Conservation (phyloP, 352 stramenopile species). For the Aphanomyces invadans region DNA sequence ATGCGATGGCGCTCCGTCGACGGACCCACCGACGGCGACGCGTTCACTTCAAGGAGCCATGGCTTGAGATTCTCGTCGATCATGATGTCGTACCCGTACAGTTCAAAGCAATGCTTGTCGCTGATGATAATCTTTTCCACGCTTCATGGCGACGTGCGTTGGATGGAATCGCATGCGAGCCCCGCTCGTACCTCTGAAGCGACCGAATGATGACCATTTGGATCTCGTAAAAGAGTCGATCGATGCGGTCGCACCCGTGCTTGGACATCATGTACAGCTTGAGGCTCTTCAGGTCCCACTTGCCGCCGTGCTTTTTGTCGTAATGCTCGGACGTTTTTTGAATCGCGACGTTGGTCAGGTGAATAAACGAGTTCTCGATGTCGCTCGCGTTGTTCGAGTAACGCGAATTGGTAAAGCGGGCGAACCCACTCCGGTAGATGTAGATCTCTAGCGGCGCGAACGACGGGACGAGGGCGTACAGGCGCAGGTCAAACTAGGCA, state of each 20-base stretch:
- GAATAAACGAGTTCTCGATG: constrained; percentile 89
- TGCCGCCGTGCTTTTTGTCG: constrained; percentile 87
- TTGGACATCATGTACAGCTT: constrained; percentile 89
- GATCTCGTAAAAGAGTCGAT: constrained; percentile 87
- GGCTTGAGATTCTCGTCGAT: constrained; percentile 88
- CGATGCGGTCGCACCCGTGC: constrained; percentile 64
- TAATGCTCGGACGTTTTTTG: constrained; percentile 93
- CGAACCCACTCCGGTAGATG: constrained; percentile 87
- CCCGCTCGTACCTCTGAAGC: constrained; percentile 61
- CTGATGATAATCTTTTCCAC: constrained; percentile 93
- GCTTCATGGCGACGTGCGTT: too few species aligned
- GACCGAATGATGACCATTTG: constrained; percentile 85
- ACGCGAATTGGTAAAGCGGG: constrained; percentile 86
- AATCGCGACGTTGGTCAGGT: constrained; percentile 93
- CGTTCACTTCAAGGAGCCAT: constrained; percentile 91
- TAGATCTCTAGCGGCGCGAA: constrained; percentile 89
- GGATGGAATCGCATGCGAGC: too few species aligned
- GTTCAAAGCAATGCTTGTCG: constrained; percentile 94
- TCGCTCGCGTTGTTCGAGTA: constrained; percentile 85
- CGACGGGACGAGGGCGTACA: constrained; percentile 91
- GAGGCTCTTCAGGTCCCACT: constrained; percentile 87
- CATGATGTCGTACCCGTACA: constrained; percentile 92
- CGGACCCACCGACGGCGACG: constrained; percentile 73
- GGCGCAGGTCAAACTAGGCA: constrained; percentile 81
- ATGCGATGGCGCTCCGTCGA: constrained; percentile 1